phyloP scores from a whole-genome alignment of 768 basidiomycete species.

The Boletus barrowsii region DNA sequence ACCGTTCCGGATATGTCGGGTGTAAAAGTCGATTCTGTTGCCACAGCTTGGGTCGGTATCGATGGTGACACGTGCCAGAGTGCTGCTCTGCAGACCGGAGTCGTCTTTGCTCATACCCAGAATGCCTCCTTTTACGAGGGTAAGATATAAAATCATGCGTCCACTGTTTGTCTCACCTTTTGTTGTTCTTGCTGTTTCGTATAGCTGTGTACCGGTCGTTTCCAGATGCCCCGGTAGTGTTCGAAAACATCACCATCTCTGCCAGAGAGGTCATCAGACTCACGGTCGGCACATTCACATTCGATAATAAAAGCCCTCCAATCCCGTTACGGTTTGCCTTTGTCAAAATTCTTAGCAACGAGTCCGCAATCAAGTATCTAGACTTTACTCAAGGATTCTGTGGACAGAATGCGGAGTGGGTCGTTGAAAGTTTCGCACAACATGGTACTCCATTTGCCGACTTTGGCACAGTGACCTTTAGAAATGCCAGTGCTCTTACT shows the following conservation, averaged over 20 bases:
- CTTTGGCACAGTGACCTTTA: slow-evolving; percentile 8
- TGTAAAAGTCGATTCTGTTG: background rate
- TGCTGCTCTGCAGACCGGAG: background rate
- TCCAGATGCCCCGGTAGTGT: too few species aligned
- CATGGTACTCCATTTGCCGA: background rate
- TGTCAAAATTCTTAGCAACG: slow-evolving; percentile 3
- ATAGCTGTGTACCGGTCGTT: slow-evolving; percentile 1
- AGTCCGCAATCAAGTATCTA: too few species aligned
- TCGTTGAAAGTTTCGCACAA: background rate
- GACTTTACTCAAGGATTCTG: background rate
- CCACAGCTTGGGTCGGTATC: slow-evolving; percentile 5
- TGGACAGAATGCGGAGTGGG: slow-evolving; percentile 12
- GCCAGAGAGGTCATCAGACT: slow-evolving; percentile 8
- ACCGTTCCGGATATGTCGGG: background rate
- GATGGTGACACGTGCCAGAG: slow-evolving; percentile 1
- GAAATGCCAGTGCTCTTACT: background rate
- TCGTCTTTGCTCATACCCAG: background rate
- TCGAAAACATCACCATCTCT: background rate
- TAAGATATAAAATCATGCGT: background rate
- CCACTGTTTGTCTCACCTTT: background rate
- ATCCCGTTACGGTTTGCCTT: too few species aligned
- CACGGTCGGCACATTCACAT: background rate
- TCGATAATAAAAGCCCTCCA: too few species aligned
- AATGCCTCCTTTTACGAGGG: background rate
- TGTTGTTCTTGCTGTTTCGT: background rate